Percentiles rank a stretch among this genome's conserved stretches.
Conservation (phyloP, 1,139 yeast genomes). For the Zygosaccharomyces sapae region DNA sequence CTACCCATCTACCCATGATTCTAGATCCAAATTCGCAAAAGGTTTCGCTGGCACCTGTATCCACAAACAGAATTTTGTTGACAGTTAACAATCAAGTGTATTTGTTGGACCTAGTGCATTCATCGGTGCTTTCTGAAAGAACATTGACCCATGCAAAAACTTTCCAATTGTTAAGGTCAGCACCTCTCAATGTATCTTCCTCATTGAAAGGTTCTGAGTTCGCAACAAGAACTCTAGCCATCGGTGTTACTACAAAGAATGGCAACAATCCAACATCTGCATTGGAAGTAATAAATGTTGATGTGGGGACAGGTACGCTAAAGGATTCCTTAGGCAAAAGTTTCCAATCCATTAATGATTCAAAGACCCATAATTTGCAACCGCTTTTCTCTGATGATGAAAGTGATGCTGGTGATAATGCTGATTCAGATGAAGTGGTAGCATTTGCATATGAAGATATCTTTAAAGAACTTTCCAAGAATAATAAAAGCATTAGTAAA, state of each 20-base stretch:
- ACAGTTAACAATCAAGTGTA: slow-evolving; percentile 36
- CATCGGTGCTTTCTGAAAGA: slow-evolving; percentile 38
- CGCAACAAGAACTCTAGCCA: slow-evolving; percentile 28
- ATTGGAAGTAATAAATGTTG: slow-evolving; percentile 45
- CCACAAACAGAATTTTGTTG: slow-evolving; percentile 39
- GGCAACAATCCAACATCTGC: slow-evolving; percentile 30
- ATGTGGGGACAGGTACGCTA: slow-evolving; percentile 66
- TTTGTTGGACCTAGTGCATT: slow-evolving; percentile 43
- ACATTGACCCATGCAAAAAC: slow-evolving; percentile 33
- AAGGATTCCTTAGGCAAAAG: slow-evolving; percentile 72
- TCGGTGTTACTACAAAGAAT: slow-evolving; percentile 33
- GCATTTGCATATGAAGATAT: slow-evolving; percentile 32
- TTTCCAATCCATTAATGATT: slow-evolving; percentile 31
- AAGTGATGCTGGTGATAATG: slow-evolving; percentile 12
- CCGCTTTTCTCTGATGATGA: slow-evolving; percentile 23
- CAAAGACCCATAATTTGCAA: slow-evolving; percentile 23
- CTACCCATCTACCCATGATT: slow-evolving; percentile 27
- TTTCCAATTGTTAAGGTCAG: slow-evolving; percentile 31
- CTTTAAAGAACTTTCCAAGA: slow-evolving; percentile 23
- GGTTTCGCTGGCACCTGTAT: slow-evolving; percentile 34
- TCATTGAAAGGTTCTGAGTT: slow-evolving; percentile 11
- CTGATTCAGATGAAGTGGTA: slow-evolving; percentile 15
- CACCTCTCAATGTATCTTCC: slow-evolving; percentile 19
- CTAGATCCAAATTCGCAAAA: slow-evolving; percentile 14
- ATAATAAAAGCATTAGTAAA: slow-evolving; percentile 15